phyloP scores from a whole-genome alignment of 2,329 filamentous ascomycete species.

The Hypoxylon sp. region DNA sequence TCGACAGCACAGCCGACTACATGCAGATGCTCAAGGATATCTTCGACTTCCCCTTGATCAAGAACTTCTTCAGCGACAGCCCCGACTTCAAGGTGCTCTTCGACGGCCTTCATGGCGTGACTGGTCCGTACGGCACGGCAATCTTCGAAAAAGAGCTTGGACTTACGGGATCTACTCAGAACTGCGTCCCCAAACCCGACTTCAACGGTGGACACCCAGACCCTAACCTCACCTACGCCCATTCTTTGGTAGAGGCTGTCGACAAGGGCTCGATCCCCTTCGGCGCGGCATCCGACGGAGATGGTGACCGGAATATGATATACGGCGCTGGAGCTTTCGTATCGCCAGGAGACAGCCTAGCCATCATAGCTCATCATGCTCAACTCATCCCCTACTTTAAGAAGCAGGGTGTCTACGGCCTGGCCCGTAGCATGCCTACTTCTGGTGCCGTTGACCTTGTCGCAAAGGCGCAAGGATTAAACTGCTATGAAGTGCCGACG shows the following conservation, averaged over 20 bases:
- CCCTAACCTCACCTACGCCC: conserved; percentile 96
- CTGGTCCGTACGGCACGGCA: conserved; percentile 90
- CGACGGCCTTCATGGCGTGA: conserved; percentile 92
- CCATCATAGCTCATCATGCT: conserved; percentile 97
- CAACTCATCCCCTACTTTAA: conserved; percentile 98
- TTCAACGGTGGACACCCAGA: conserved; percentile 98
- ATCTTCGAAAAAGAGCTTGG: conserved; percentile 96
- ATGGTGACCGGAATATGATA: conserved; percentile 99
- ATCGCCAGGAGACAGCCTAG: conserved; percentile 94
- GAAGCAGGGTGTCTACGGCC: conserved; percentile 93
- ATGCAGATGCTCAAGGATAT: conserved; percentile 96
- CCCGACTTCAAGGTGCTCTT: conserved; percentile 96
- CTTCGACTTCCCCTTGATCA: conserved; percentile 97
- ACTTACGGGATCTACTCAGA: conserved; percentile 79
- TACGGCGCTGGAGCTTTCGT: conserved; percentile 97
- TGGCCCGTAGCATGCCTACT: conserved; percentile 97
- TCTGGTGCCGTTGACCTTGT: conserved; percentile 95
- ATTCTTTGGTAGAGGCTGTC: conserved; percentile 91
- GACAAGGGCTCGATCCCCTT: conserved; percentile 93
- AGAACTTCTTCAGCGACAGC: conserved; percentile 87
- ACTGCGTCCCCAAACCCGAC: conserved; percentile 90
- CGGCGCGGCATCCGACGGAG: conserved; percentile 93
- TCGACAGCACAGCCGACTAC: conserved; percentile 93
- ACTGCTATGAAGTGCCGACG: conserved; percentile 96
- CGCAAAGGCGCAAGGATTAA: conserved; percentile 89